These are phyloP conservation scores for Candida xyloterini DNA, from an alignment of 805 yeast genomes.

Conservation along the genomic window DNA sequence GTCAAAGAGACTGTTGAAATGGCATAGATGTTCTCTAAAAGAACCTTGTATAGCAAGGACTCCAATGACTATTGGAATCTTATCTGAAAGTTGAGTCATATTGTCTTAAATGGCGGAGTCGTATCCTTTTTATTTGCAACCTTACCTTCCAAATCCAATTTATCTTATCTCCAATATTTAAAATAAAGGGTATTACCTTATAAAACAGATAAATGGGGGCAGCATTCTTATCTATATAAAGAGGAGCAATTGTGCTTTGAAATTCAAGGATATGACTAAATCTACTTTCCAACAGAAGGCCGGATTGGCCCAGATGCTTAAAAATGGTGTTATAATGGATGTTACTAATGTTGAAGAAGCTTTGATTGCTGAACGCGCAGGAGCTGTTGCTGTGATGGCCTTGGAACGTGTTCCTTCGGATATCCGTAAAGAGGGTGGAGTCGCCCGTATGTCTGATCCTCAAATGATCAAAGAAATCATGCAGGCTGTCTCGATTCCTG, in stretches of 20 bases:
- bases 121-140: not conserved
- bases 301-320: slow-evolving; percentile 83
- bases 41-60: slow-evolving; percentile 82
- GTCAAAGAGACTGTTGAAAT: slow-evolving; percentile 38
- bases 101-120: not conserved
- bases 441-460: slow-evolving; percentile 85
- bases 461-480: slow-evolving; percentile 71
- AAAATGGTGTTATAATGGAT: slow-evolving; percentile 73
- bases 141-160: not conserved
- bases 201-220: not conserved
- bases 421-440: slow-evolving; percentile 77
- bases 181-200: not conserved
- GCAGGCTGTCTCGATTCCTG: slow-evolving; percentile 68
- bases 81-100: not conserved
- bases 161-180: not conserved
- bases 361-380: slow-evolving; percentile 72
- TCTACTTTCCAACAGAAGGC: slow-evolving; percentile 54
- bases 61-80: slow-evolving; percentile 42
- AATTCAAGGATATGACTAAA: slow-evolving; percentile 1
- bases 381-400: slow-evolving; percentile 91
- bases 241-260: not conserved
- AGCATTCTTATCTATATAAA: slow-evolving; percentile 2
- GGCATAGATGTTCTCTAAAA: slow-evolving; percentile 61
- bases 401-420: slow-evolving; percentile 83
- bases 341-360: slow-evolving; percentile 83